phyloP scores from a whole-genome alignment of 176 grass and related monocot genomes.

The Hyparrhenia diplandra region DNA sequence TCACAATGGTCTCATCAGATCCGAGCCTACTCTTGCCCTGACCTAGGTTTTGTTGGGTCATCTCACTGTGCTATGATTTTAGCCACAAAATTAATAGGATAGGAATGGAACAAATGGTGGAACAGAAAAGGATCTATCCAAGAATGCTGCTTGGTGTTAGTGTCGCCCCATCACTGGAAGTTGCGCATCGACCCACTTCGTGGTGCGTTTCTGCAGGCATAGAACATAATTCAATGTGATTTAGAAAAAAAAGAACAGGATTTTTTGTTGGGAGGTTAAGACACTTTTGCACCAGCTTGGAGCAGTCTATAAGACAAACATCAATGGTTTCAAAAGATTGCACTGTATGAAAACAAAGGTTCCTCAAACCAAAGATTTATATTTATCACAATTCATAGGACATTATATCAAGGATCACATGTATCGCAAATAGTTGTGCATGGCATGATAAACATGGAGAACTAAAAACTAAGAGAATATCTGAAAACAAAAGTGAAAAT shows the following conservation, averaged over 20 bases:
- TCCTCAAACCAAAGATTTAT: neutral
- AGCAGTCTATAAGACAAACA: neutral
- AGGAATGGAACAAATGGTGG: slow-evolving; percentile 43
- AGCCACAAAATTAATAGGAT: slow-evolving; percentile 54
- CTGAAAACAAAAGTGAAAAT: neutral
- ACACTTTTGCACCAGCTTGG: neutral
- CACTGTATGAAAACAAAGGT: neutral
- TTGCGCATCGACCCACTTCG: slow-evolving; percentile 71
- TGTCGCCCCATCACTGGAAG: slow-evolving; percentile 51
- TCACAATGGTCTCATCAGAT: slow-evolving; percentile 26
- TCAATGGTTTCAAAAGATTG: neutral
- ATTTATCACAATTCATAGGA: neutral
- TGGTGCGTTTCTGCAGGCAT: slow-evolving; percentile 53
- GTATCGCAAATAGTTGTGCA: neutral
- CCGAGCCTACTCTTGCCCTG: slow-evolving; percentile 35
- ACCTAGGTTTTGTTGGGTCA: slow-evolving; percentile 38
- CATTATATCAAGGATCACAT: neutral
- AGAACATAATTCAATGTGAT: neutral
- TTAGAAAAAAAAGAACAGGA: neutral
- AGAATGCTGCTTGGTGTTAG: slow-evolving; percentile 43
- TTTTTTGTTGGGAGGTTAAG: neutral
- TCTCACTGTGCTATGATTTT: slow-evolving; percentile 53
- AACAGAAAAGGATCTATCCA: slow-evolving; percentile 38
- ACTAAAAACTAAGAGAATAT: neutral
- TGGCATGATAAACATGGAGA: neutral